Conservation (phyloP, 106 monocot genomes). For the Phalaenopsis aphrodite region DNA sequence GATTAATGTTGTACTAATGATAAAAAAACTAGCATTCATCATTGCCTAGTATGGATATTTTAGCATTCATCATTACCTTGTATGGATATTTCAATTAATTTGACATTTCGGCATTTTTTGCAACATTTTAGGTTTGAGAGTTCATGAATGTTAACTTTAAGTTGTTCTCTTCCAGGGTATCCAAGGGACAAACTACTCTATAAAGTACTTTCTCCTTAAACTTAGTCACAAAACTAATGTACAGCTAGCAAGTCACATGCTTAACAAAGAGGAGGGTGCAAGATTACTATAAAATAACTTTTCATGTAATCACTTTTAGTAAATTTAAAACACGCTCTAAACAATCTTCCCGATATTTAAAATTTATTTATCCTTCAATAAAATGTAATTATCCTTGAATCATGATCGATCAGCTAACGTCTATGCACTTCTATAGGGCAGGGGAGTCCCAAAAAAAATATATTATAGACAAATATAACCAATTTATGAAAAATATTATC, state of each 20-base stretch:
- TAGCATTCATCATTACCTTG: too few relatives aligned
- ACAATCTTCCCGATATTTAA: background rate
- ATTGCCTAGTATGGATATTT: too few relatives aligned
- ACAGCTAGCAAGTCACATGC: background rate
- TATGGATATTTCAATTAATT: background rate
- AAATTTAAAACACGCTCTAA: background rate
- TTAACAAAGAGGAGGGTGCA: background rate
- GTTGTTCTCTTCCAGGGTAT: background rate
- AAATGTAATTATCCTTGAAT: background rate
- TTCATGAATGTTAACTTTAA: background rate
- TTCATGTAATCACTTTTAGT: background rate
- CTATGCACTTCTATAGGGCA: background rate
- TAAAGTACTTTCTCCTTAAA: background rate
- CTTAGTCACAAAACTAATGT: background rate
- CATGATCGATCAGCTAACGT: background rate
- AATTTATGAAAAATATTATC: background rate
- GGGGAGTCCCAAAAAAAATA: background rate
- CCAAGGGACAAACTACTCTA: background rate
- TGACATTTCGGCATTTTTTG: background rate
- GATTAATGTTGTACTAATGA: background rate
- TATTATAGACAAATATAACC: background rate
- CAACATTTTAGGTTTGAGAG: background rate
- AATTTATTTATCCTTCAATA: background rate
- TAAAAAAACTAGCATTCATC: background rate
- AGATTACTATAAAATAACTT: background rate